Evolutionary conservation across 1,284 basidiomycete genomes (phyloP).

Genomic region (Cystobasidiaceae sp.): DNA sequence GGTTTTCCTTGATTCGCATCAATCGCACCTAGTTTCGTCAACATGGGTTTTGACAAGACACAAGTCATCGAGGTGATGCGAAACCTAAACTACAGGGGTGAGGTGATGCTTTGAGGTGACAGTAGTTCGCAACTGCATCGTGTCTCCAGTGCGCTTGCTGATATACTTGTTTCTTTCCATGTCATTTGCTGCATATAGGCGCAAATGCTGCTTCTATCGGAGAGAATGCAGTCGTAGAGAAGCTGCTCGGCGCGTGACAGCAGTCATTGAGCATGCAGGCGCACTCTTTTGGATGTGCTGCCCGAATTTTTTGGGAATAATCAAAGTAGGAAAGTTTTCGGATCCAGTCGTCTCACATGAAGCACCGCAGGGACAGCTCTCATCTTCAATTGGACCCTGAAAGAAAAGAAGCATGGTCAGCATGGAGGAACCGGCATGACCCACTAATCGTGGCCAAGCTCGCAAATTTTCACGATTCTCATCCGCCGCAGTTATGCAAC

Average conservation of each 20-base stretch:
- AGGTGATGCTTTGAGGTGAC: conserved; percentile 58
- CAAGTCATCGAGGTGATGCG: conserved; percentile 42
- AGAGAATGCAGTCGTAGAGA: conserved; percentile 24
- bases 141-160: neutral
- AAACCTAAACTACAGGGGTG: conserved; percentile 83
- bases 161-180: neutral
- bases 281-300: neutral
- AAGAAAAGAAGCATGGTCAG: too few relatives aligned
- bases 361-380: too few relatives aligned
- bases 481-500: too few relatives aligned
- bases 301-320: too few relatives aligned
- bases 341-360: too few relatives aligned
- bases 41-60: conserved; percentile 50
- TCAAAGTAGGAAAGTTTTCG: too few relatives aligned
- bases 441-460: too few relatives aligned
- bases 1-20: too few relatives aligned
- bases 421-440: too few relatives aligned
- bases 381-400: too few relatives aligned
- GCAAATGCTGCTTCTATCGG: conserved; percentile 13
- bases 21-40: conserved; percentile 30
- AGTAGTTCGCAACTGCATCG: conserved; percentile 49
- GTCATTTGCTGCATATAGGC: neutral
- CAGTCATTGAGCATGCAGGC: neutral
- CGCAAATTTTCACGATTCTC: too few relatives aligned
- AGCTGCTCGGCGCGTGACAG: conserved; percentile 13